Conservation (phyloP, 768 basidiomycete genomes). For the Leucocoprinus leucothites region DNA sequence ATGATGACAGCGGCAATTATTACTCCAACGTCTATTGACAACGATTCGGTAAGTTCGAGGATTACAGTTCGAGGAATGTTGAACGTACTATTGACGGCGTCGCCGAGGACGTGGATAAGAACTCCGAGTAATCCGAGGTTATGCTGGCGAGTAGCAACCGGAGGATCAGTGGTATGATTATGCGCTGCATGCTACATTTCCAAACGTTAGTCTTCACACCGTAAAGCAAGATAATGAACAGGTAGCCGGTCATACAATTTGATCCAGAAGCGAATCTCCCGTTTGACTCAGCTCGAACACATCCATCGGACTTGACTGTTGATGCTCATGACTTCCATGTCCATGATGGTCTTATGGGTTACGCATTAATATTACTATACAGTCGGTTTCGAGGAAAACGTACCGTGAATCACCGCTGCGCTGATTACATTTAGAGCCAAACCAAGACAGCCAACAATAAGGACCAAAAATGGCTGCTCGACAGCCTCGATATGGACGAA, state of each 20-base stretch:
- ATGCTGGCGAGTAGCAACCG: constrained; percentile 26
- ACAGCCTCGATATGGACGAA: constrained; percentile 47
- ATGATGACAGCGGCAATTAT: constrained; percentile 50
- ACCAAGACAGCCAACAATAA: constrained; percentile 48
- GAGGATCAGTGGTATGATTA: constrained; percentile 43
- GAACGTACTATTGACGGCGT: constrained; percentile 49
- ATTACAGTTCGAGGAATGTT: constrained; percentile 7
- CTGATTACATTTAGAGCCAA: constrained; percentile 45
- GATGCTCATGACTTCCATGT: constrained; percentile 37
- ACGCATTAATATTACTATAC: neutral
- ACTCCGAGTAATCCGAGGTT: constrained; percentile 49
- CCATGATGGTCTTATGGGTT: constrained; percentile 34
- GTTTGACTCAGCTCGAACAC: constrained; percentile 17
- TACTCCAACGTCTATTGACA: constrained; percentile 46
- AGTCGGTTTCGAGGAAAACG: constrained; percentile 4
- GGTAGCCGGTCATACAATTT: constrained; percentile 26
- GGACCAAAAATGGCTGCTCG: constrained; percentile 38
- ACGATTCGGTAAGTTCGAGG: neutral
- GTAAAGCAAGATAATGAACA: neutral
- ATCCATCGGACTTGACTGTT: constrained; percentile 15
- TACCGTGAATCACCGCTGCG: constrained; percentile 47
- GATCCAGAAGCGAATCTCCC: constrained; percentile 20
- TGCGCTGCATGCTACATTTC: constrained; percentile 41
- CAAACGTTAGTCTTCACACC: neutral
- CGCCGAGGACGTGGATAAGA: constrained; percentile 48